Conservation (phyloP, 2,329 filamentous ascomycete genomes). For the Parasarocladium wereldwijsianum region DNA sequence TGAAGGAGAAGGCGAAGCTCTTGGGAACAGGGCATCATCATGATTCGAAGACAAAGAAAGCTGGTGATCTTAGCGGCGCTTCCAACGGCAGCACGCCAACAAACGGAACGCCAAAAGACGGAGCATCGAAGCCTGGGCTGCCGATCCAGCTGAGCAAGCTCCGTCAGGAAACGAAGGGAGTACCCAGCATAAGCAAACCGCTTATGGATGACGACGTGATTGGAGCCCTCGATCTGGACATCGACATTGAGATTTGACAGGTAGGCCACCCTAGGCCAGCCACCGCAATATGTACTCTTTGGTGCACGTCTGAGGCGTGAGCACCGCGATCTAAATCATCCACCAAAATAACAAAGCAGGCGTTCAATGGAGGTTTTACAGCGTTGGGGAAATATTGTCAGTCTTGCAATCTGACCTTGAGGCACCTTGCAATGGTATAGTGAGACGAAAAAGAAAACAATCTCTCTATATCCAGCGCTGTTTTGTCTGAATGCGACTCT, state of each 20-base stretch:
- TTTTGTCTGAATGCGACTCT: too few relatives aligned
- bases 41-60: slow-evolving; percentile 44
- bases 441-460: too few relatives aligned
- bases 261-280: too few relatives aligned
- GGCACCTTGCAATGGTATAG: too few relatives aligned
- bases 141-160: slow-evolving; percentile 39
- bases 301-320: too few relatives aligned
- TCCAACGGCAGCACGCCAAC: slow-evolving; percentile 37
- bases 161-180: slow-evolving; percentile 36
- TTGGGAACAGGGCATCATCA: slow-evolving; percentile 46
- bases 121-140: slow-evolving; percentile 24
- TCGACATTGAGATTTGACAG: slow-evolving; percentile 70
- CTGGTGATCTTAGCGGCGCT: slow-evolving; percentile 45
- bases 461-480: too few relatives aligned
- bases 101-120: slow-evolving; percentile 34
- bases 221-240: slow-evolving; percentile 73
- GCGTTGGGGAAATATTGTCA: too few relatives aligned
- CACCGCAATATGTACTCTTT: too few relatives aligned
- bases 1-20: slow-evolving; percentile 58
- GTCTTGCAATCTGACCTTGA: too few relatives aligned
- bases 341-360: too few relatives aligned
- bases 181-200: slow-evolving; percentile 60
- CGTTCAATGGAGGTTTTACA: too few relatives aligned
- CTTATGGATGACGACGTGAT: slow-evolving; percentile 89
- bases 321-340: too few relatives aligned